Percentiles rank a stretch among this genome's conserved stretches.
Conservation (phyloP, 352 stramenopile species). For the Aphanomyces euteiches region DNA sequence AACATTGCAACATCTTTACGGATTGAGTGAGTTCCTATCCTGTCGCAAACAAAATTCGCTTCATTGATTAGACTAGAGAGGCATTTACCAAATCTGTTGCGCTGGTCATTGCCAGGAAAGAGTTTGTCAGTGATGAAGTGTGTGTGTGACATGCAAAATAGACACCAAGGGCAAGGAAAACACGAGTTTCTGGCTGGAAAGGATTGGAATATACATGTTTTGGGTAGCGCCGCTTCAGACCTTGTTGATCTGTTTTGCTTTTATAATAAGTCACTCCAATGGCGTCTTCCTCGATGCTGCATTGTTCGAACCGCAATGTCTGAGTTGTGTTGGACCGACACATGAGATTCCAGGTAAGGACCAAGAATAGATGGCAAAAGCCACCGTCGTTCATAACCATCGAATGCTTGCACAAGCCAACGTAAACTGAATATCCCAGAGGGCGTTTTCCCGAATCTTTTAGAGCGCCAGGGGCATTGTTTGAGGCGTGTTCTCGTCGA, state of each 20-base stretch:
- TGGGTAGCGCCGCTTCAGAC: conserved; percentile 32
- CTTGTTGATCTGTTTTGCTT: conserved; percentile 41
- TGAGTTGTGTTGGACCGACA: not conserved
- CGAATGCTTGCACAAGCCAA: not conserved
- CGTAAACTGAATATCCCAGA: not conserved
- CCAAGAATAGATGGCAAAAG: not conserved
- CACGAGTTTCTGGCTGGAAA: conserved; percentile 35
- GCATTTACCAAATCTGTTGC: no score
- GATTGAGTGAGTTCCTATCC: no score
- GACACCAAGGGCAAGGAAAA: conserved; percentile 36
- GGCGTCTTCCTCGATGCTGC: conserved; percentile 37
- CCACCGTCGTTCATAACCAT: not conserved
- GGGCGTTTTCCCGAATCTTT: not conserved
- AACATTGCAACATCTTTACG: no score
- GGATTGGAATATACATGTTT: conserved; percentile 41
- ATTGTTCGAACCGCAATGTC: conserved; percentile 9
- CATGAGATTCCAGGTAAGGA: conserved; percentile 13
- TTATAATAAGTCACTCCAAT: conserved; percentile 40
- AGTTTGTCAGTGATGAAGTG: no score
- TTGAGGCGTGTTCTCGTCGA: no score
- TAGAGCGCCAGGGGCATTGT: no score
- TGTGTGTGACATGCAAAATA: conserved; percentile 27
- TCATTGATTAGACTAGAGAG: no score
- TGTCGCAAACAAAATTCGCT: no score
- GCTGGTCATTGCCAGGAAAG: no score